Evolutionary conservation across 352 stramenopile genomes (phyloP).

Genomic region (Peronospora destructor): DNA sequence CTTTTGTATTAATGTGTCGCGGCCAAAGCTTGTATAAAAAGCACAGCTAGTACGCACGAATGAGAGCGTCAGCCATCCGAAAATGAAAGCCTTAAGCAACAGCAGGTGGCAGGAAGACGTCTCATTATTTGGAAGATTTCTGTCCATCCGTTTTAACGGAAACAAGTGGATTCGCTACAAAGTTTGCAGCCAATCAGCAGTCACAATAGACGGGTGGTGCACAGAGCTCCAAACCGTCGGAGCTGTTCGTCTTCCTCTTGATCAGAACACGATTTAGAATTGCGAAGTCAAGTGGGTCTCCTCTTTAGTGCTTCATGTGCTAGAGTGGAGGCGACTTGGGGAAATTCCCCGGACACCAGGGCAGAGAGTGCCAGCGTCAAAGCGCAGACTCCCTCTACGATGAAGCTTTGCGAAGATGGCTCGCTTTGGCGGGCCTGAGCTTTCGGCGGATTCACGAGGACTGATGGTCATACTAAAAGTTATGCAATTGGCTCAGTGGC

Average conservation of each 20-base stretch:
- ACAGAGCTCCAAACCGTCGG: not conserved
- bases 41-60: too few species aligned
- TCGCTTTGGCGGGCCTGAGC: constrained; percentile 19
- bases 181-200: constrained; percentile 3
- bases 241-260: not conserved
- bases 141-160: too few species aligned
- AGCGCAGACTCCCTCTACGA: constrained; percentile 68
- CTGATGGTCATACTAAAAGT: constrained; percentile 89
- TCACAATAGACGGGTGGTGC: constrained; percentile 18
- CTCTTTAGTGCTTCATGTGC: constrained; percentile 7
- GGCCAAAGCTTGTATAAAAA: too few species aligned
- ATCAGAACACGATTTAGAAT: constrained; percentile 90
- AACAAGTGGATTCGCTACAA: constrained; percentile 14
- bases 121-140: too few species aligned
- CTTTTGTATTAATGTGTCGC: too few species aligned
- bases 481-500: constrained; percentile 88
- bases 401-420: constrained; percentile 58
- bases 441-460: constrained; percentile 54
- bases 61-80: too few species aligned
- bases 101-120: too few species aligned
- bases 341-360: constrained; percentile 88
- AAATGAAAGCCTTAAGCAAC: too few species aligned
- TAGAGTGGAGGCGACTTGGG: constrained; percentile 54
- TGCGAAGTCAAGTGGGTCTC: constrained; percentile 81
- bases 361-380: constrained; percentile 82